Conservation (phyloP, 2,329 filamentous ascomycete genomes). For the Colletotrichum navitas region DNA sequence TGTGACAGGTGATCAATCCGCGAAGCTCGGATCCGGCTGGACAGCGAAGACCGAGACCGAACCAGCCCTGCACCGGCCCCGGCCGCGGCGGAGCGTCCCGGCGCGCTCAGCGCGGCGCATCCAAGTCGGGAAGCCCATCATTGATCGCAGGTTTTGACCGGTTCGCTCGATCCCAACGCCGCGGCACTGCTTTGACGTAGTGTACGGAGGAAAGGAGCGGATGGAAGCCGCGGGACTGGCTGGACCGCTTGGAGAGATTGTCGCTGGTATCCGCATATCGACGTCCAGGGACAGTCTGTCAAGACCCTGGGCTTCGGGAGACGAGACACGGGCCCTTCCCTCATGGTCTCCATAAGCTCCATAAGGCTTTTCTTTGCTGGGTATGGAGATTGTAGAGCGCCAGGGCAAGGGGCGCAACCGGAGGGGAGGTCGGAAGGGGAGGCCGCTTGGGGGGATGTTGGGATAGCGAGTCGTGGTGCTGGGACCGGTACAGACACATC, state of each 20-base stretch:
- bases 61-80: background rate
- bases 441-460: conserved; percentile 6
- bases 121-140: background rate
- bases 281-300: background rate
- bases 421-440: background rate
- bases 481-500: background rate
- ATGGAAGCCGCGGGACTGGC: conserved; percentile 10
- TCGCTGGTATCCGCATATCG: background rate
- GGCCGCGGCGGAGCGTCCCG: background rate
- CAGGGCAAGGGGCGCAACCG: conserved; percentile 12
- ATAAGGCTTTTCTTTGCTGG: conserved; percentile 35
- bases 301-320: conserved; percentile 17
- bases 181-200: background rate
- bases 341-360: conserved; percentile 16
- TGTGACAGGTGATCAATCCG: conserved; percentile 20
- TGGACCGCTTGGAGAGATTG: conserved; percentile 2
- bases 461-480: conserved; percentile 4
- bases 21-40: conserved; percentile 1
- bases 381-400: conserved; percentile 16
- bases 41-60: background rate
- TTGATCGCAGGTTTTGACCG: background rate
- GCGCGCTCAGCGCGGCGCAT: background rate
- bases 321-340: conserved; percentile 6
- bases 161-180: background rate
- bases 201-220: background rate